These are phyloP conservation scores for Mycena leptocephala DNA, from an alignment of 768 basidiomycete genomes.

Conservation along the genomic window DNA sequence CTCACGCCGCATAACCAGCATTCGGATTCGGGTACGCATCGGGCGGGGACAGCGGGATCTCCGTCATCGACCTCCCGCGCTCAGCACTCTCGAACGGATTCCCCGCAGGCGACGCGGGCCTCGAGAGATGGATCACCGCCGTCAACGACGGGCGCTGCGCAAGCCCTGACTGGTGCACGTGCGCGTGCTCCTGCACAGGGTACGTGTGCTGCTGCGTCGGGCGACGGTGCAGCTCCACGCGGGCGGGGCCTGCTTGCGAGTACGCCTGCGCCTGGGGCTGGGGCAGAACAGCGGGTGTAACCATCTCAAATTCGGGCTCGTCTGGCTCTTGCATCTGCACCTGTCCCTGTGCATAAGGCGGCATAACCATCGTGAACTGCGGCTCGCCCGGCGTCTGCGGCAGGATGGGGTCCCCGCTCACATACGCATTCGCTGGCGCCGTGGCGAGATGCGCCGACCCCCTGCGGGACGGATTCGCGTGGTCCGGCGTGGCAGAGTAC, in stretches of 20 bases:
- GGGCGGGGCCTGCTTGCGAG: slow-evolving; percentile 2
- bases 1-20: slow-evolving; percentile 12
- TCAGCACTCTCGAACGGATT: slow-evolving; percentile 9
- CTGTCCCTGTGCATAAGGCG: slow-evolving; percentile 6
- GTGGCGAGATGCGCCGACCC: neutral
- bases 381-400: neutral
- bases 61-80: slow-evolving; percentile 2
- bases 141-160: slow-evolving; percentile 14
- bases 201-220: slow-evolving; percentile 7
- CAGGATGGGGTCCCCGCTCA: neutral
- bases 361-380: slow-evolving; percentile 7
- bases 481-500: slow-evolving; percentile 16
- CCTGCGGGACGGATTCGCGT: neutral
- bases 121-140: slow-evolving; percentile 11
- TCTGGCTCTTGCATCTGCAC: neutral
- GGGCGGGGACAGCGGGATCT: slow-evolving; percentile 17
- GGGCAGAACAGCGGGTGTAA: neutral
- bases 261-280: slow-evolving; percentile 11
- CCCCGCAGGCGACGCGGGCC: slow-evolving; percentile 8
- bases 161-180: slow-evolving; percentile 3
- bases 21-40: slow-evolving; percentile 14
- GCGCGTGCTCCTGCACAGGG: slow-evolving; percentile 9
- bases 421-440: neutral
- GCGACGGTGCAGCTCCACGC: slow-evolving; percentile 9
- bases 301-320: neutral